phyloP scores from a whole-genome alignment of 2,329 filamentous ascomycete species.

The Talaromyces atroroseus region DNA sequence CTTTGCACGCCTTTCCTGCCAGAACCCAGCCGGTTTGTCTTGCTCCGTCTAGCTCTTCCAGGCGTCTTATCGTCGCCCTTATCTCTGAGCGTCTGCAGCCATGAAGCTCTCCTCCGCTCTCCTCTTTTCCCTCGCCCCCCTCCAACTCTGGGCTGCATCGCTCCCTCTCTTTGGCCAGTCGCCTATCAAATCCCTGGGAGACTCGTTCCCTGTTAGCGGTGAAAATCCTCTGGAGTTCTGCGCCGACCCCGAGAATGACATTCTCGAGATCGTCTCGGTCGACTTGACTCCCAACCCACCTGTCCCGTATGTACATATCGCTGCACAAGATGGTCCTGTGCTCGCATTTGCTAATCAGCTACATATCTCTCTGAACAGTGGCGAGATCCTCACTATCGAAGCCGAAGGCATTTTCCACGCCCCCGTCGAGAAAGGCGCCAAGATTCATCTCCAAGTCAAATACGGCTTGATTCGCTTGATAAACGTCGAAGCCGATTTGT shows the following conservation, averaged over 20 bases:
- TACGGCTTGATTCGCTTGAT: slow-evolving; percentile 90
- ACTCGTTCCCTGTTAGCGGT: slow-evolving; percentile 66
- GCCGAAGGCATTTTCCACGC: slow-evolving; percentile 71
- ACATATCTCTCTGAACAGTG: slow-evolving; percentile 49
- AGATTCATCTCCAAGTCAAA: slow-evolving; percentile 79
- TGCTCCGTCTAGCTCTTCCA: background rate
- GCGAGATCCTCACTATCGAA: slow-evolving; percentile 68
- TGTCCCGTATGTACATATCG: slow-evolving; percentile 59
- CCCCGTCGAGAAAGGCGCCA: slow-evolving; percentile 69
- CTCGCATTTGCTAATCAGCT: slow-evolving; percentile 16
- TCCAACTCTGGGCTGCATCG: slow-evolving; percentile 41
- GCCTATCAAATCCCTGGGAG: slow-evolving; percentile 45
- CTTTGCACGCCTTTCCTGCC: background rate
- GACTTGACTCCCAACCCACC: slow-evolving; percentile 84
- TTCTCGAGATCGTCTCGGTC: slow-evolving; percentile 71
- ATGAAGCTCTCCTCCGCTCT: slow-evolving; percentile 41
- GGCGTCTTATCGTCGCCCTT: slow-evolving; percentile 3
- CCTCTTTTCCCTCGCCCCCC: slow-evolving; percentile 41
- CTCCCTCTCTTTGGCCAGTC: slow-evolving; percentile 49
- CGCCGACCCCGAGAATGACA: slow-evolving; percentile 60
- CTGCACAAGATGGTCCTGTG: background rate
- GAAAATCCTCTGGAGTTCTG: slow-evolving; percentile 83
- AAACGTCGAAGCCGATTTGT: slow-evolving; percentile 74
- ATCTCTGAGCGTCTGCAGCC: slow-evolving; percentile 6
- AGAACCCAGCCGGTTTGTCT: background rate